Percentiles rank a stretch among this genome's conserved stretches.
phyloP scores from a whole-genome alignment of 257 asterid species.

The Eucommia ulmoides region DNA sequence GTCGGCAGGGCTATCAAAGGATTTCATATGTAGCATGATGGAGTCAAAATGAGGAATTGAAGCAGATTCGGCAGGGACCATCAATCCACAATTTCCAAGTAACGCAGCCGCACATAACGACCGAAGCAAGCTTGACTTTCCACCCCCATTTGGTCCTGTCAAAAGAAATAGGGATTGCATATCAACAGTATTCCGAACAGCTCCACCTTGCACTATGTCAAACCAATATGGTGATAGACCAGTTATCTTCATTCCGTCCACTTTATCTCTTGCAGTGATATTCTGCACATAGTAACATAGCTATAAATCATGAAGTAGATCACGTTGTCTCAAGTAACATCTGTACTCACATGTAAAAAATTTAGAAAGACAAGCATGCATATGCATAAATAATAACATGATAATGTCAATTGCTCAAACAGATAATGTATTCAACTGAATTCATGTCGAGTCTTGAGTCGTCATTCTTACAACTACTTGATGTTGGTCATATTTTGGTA shows the following conservation, averaged over 20 bases:
- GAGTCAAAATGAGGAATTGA: slow-evolving; percentile 88
- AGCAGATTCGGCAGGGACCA: slow-evolving; percentile 96
- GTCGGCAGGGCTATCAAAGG: slow-evolving; percentile 94
- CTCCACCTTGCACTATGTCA: slow-evolving; percentile 77
- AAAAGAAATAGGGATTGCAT: slow-evolving; percentile 78
- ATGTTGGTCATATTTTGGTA: too few relatives aligned
- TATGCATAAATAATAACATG: too few relatives aligned
- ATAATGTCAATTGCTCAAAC: too few relatives aligned
- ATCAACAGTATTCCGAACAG: slow-evolving; percentile 61
- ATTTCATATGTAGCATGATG: slow-evolving; percentile 91
- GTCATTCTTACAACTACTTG: too few relatives aligned
- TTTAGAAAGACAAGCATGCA: too few relatives aligned
- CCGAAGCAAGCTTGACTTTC: slow-evolving; percentile 85
- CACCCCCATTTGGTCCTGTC: slow-evolving; percentile 99
- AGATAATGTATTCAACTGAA: too few relatives aligned
- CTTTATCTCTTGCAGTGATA: slow-evolving; percentile 11
- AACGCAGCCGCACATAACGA: slow-evolving; percentile 92
- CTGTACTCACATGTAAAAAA: too few relatives aligned
- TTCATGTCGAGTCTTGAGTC: too few relatives aligned
- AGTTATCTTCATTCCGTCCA: slow-evolving; percentile 51
- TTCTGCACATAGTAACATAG: too few relatives aligned
- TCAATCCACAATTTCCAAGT: slow-evolving; percentile 82
- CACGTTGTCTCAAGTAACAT: too few relatives aligned
- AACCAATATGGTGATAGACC: slow-evolving; percentile 96
- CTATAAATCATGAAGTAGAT: too few relatives aligned